A percentile compares a stretch with the other conserved stretches of the same genome.
Evolutionary conservation across 257 asterid genomes (phyloP).

Genomic region (Haberlea rhodopensis): DNA sequence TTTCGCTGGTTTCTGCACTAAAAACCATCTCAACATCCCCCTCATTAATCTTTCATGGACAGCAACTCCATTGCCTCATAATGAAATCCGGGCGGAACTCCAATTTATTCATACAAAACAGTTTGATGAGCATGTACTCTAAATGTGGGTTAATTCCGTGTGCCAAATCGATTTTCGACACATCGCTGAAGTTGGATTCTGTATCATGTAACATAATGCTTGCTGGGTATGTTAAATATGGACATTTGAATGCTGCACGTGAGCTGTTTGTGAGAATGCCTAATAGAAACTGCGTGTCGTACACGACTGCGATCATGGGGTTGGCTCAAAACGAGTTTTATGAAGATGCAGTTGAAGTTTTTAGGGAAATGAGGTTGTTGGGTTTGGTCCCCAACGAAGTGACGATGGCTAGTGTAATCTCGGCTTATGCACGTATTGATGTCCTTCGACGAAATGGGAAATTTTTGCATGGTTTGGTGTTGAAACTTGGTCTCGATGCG

Average conservation of each 20-base stretch:
- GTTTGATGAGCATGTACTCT: constrained; percentile 78
- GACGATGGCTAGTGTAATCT: constrained; percentile 71
- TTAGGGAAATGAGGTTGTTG: constrained; percentile 56
- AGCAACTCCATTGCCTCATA: constrained; percentile 54
- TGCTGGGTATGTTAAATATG: constrained; percentile 45
- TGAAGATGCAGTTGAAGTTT: constrained; percentile 47
- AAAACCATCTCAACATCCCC: constrained; percentile 55
- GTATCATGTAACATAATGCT: constrained; percentile 82
- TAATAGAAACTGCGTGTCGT: constrained; percentile 53
- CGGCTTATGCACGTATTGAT: constrained; percentile 52
- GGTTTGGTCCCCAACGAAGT: constrained; percentile 70
- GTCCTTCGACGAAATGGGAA: constrained; percentile 34
- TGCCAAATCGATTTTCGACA: constrained; percentile 55
- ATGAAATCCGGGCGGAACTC: constrained; percentile 58
- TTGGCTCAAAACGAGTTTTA: constrained; percentile 51
- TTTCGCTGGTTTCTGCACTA: constrained; percentile 55
- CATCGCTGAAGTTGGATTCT: constrained; percentile 39
- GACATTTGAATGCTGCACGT: constrained; percentile 50
- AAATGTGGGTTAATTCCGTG: constrained; percentile 48
- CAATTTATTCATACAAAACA: constrained; percentile 65
- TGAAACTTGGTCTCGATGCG: constrained; percentile 62
- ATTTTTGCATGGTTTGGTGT: constrained; percentile 64
- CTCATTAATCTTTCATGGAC: constrained; percentile 46
- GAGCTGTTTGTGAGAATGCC: constrained; percentile 81
- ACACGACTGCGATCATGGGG: constrained; percentile 82